Evolutionary conservation across 1,284 basidiomycete species (phyloP), one percentile per base, ranked within the genome.

Genomic region (Pisolithus thermaeus): DNA sequence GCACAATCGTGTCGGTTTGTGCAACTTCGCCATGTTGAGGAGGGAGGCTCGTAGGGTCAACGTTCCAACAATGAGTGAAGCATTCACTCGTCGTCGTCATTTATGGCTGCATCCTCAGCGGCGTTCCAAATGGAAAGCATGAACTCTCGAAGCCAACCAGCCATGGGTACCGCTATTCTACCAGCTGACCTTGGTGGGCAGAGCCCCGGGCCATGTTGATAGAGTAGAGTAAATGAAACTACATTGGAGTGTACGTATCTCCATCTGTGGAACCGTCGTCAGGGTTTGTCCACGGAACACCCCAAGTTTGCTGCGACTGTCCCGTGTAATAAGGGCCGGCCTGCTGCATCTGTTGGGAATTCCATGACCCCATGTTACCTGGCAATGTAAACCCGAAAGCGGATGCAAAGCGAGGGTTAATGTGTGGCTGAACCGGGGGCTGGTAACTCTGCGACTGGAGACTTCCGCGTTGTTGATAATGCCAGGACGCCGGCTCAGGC

Each of bases 321-420:
- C 52, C 38, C 11, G 30, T 18, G 6, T 51, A 55, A 41, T 64
- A 56, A 11, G 54, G 41, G 18, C 9, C 40, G 37, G 52, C 44
- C 37, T 58, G 64, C 43, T 58, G 37, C 40, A 49, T 16, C 5
- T 46, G 49, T 28, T 46, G 44, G 44, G 44, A 20, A 46, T 23
- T 46, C 55, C 53, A 58, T n/a, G 61, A 48, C 43, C 43, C 23
- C 22, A 32, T 54, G 56, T 28, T 52, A 22, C 37, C 47, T 46
- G 16, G 58, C 20, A 44, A 58, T 53, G 73, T 70, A 49, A 80
- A 63, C 23, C 78, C 81, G 58, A 84, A 79, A 32, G 69, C 66
- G 43, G 77, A 76, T 25, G 78, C 77, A 47, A 90, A 90, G 12
- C 81, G 76, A 12, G 88, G 88, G 63, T 90, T 89, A 57, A 89